phyloP scores from a whole-genome alignment of 371 early-diverging fungal genomes.

The Mortierella sp. region DNA sequence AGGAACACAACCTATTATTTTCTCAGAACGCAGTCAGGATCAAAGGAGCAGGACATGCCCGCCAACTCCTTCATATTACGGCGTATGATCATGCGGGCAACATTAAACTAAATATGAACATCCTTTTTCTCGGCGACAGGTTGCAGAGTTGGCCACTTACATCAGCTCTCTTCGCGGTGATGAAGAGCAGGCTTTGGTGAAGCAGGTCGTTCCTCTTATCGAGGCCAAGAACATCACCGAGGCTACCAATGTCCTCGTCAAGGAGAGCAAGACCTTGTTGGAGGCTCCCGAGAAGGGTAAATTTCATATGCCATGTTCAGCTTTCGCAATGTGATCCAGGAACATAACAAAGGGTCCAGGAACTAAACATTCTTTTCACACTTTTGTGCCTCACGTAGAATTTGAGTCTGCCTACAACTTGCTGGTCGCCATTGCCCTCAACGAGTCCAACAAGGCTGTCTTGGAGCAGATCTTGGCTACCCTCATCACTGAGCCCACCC shows the following conservation, averaged over 20 bases:
- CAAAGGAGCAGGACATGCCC: not conserved
- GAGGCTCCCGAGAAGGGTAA: slow-evolving; percentile 73
- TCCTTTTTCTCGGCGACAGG: slow-evolving; percentile 47
- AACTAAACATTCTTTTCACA: not conserved
- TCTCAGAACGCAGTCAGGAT: not conserved
- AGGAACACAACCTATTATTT: not conserved
- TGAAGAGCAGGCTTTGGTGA: slow-evolving; percentile 64
- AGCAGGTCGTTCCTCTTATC: slow-evolving; percentile 65
- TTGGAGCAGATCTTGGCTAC: slow-evolving; percentile 34
- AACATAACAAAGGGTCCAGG: not conserved
- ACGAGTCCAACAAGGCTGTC: slow-evolving; percentile 28
- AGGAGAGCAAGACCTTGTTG: slow-evolving; percentile 72
- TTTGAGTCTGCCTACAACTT: slow-evolving; percentile 82
- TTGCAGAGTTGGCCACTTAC: slow-evolving; percentile 68
- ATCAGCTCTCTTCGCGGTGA: slow-evolving; percentile 72
- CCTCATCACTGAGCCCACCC: slow-evolving; percentile 44
- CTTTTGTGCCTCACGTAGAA: slow-evolving; percentile 61
- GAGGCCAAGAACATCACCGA: slow-evolving; percentile 72
- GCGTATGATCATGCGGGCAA: not conserved
- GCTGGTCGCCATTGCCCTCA: slow-evolving; percentile 69
- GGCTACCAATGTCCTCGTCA: slow-evolving; percentile 68
- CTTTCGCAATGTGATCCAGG: not conserved
- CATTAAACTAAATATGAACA: not conserved
- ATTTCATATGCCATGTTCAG: not conserved
- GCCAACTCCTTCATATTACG: not conserved